Percentiles rank a stretch among this genome's conserved stretches.
Conservation (phyloP, 495 filamentous ascomycete genomes). For the Staphylotrichum tortipilum region DNA sequence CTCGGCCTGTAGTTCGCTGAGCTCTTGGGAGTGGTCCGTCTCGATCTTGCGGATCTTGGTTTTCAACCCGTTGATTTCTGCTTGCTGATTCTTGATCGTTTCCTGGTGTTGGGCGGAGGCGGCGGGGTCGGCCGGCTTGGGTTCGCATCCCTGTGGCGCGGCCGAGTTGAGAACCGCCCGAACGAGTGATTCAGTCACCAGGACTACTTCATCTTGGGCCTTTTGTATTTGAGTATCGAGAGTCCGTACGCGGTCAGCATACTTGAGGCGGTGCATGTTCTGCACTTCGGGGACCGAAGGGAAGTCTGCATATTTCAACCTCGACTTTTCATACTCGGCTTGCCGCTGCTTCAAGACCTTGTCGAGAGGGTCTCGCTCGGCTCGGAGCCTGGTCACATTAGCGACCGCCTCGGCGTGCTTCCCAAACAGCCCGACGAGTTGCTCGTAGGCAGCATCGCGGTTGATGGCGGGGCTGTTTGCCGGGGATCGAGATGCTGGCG, state of each 20-base stretch:
- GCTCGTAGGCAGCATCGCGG: neutral
- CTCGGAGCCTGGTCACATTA: neutral
- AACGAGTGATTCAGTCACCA: neutral
- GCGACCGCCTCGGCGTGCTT: neutral
- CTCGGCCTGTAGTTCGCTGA: neutral
- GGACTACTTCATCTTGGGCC: neutral
- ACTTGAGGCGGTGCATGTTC: slow-evolving; percentile 10
- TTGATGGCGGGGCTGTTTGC: neutral
- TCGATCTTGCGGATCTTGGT: neutral
- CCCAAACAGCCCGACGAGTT: neutral
- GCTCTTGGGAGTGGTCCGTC: neutral
- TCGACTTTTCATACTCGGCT: slow-evolving; percentile 18
- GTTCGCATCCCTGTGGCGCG: no score
- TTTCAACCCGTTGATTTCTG: neutral
- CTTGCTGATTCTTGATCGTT: neutral
- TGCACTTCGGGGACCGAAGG: slow-evolving; percentile 25
- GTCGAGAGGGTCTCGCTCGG: slow-evolving; percentile 7
- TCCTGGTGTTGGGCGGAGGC: neutral
- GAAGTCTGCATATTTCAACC: slow-evolving; percentile 21
- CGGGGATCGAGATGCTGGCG: neutral
- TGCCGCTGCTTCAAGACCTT: slow-evolving; percentile 10
- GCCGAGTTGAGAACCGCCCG: no score
- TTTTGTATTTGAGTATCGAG: slow-evolving; percentile 2
- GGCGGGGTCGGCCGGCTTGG: neutral
- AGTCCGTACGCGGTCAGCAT: neutral